Conservation (phyloP, 2,329 filamentous ascomycete genomes). For the Incumbomyces lentus region DNA sequence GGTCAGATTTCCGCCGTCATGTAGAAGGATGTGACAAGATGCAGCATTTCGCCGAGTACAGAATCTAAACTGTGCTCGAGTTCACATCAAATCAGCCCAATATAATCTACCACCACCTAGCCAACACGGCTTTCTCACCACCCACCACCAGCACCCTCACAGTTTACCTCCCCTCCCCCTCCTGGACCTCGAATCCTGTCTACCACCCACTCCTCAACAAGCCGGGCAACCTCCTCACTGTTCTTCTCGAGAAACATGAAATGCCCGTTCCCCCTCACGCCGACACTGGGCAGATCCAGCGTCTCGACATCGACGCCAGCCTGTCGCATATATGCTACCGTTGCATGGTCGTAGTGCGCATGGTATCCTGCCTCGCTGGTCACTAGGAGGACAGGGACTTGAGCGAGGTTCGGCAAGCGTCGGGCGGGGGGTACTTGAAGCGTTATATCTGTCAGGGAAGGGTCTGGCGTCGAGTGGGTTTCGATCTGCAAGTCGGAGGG, state of each 20-base stretch:
- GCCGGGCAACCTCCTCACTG: conserved; percentile 8
- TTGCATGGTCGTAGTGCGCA: conserved; percentile 46
- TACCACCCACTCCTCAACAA: conserved; percentile 2
- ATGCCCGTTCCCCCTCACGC: conserved; percentile 46
- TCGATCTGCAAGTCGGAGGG: conserved; percentile 28
- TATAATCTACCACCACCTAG: no score
- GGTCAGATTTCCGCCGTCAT: no score
- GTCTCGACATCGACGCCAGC: conserved; percentile 38
- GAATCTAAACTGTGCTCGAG: no score
- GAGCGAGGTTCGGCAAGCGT: conserved; percentile 39
- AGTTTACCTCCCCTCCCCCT: no score
- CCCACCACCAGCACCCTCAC: no score
- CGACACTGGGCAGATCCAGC: conserved; percentile 34
- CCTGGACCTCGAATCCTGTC: no score
- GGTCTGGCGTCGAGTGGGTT: conserved; percentile 14
- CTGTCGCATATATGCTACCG: conserved; percentile 42
- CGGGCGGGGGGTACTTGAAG: conserved; percentile 25
- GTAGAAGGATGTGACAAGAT: no score
- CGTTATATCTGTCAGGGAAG: conserved; percentile 27
- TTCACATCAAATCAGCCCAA: no score
- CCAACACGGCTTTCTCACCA: no score
- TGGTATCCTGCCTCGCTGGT: conserved; percentile 47
- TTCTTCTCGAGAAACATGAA: conserved; percentile 14
- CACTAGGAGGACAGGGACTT: conserved; percentile 40
- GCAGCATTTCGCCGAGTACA: no score